These are phyloP conservation scores for Medicago ruthenica DNA, from an alignment of 306 rosid species.

Conservation along the genomic window DNA sequence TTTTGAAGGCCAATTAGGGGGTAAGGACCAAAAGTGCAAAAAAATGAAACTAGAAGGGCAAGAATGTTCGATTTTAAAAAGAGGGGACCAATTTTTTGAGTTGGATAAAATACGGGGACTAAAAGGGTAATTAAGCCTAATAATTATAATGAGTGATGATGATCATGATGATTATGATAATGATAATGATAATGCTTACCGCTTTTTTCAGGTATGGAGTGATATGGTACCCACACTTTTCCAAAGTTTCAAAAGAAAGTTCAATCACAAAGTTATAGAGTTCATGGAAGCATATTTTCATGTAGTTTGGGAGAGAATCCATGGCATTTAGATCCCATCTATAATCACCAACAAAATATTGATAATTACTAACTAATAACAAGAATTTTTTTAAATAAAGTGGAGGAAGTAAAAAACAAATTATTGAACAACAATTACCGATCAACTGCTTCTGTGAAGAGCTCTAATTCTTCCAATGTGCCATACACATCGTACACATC, in stretches of 20 bases:
- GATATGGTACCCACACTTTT: not conserved
- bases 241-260: not conserved
- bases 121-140: too few relatives aligned
- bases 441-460: constrained; percentile 11
- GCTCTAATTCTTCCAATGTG: constrained; percentile 21
- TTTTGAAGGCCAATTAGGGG: too few relatives aligned
- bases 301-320: constrained; percentile 12
- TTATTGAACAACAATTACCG: not conserved
- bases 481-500: constrained; percentile 20
- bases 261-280: not conserved
- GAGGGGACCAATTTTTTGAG: too few relatives aligned
- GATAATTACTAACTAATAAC: too few relatives aligned
- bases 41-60: too few relatives aligned
- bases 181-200: not conserved
- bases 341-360: not conserved
- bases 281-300: constrained; percentile 8
- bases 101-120: too few relatives aligned
- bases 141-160: too few relatives aligned
- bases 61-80: too few relatives aligned
- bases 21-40: too few relatives aligned
- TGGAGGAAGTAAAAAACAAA: not conserved
- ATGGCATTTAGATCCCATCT: constrained; percentile 7
- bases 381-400: not conserved
- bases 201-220: constrained; percentile 4
- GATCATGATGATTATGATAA: too few relatives aligned